phyloP scores from a whole-genome alignment of 2,329 filamentous ascomycete species.

The Colletotrichum viniferum region DNA sequence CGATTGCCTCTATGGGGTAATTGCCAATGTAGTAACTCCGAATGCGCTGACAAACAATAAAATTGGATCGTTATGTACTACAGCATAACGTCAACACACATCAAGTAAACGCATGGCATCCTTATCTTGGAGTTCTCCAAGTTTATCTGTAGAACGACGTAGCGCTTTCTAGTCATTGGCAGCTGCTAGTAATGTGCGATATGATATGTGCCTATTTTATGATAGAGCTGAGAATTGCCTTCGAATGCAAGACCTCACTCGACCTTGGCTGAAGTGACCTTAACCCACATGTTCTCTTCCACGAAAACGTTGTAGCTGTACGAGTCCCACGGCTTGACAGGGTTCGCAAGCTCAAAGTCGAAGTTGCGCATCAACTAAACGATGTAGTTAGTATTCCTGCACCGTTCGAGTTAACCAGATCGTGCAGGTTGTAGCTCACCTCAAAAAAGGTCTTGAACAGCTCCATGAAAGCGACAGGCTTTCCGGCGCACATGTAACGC shows the following conservation, averaged over 20 bases:
- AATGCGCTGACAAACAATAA: background rate
- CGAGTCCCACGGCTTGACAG: background rate
- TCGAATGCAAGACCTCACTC: background rate
- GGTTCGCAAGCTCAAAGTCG: background rate
- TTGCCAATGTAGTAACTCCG: background rate
- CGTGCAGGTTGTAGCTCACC: background rate
- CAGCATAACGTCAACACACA: background rate
- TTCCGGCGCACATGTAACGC: conserved; percentile 49
- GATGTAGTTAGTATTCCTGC: background rate
- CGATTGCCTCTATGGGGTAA: background rate
- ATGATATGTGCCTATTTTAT: background rate
- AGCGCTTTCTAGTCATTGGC: background rate
- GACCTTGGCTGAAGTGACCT: background rate
- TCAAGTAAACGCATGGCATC: background rate
- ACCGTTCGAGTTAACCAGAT: background rate
- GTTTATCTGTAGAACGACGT: background rate
- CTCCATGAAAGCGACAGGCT: conserved; percentile 57
- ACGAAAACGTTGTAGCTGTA: background rate
- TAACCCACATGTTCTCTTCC: conserved; percentile 3
- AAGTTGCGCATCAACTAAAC: conserved; percentile 5
- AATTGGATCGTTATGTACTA: background rate
- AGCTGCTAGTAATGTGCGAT: background rate
- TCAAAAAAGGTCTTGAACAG: conserved; percentile 45
- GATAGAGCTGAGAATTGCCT: background rate
- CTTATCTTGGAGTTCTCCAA: background rate